A percentile compares a stretch with the other conserved stretches of the same genome.
Evolutionary conservation across 2,329 filamentous ascomycete genomes (phyloP).

Genomic region (Arthrinium puccinioides): DNA sequence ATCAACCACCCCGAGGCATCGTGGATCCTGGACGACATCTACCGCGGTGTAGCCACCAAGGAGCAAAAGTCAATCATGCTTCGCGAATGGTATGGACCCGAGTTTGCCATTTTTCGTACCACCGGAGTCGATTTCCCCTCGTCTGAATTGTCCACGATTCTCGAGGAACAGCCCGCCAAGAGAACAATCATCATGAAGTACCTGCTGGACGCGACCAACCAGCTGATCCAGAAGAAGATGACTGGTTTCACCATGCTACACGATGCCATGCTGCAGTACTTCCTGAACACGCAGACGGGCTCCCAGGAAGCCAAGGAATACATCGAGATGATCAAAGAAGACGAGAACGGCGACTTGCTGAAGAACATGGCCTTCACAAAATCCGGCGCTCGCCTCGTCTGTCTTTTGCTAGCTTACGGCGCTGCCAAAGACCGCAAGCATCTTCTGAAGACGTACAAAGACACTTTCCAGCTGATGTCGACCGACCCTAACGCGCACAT

Average conservation of each 20-base stretch:
- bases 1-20: conserved; percentile 95
- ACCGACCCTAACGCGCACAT: conserved; percentile 71
- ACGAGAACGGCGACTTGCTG: conserved; percentile 81
- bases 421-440: conserved; percentile 88
- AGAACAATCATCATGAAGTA: conserved; percentile 79
- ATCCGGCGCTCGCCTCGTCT: conserved; percentile 76
- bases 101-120: conserved; percentile 74
- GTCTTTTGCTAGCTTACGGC: conserved; percentile 74
- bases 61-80: conserved; percentile 80
- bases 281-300: conserved; percentile 68
- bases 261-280: conserved; percentile 97
- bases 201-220: conserved; percentile 80
- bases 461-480: conserved; percentile 79
- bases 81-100: conserved; percentile 92
- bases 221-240: conserved; percentile 90
- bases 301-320: conserved; percentile 82
- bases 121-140: conserved; percentile 44
- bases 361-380: conserved; percentile 97
- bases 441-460: conserved; percentile 83
- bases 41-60: conserved; percentile 77
- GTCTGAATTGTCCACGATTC: conserved; percentile 66
- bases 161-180: conserved; percentile 77
- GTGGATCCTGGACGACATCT: conserved; percentile 97
- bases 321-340: conserved; percentile 81
- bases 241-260: conserved; percentile 97